Conservation (phyloP, 2,329 filamentous ascomycete species). For the Claviceps sorghi region DNA sequence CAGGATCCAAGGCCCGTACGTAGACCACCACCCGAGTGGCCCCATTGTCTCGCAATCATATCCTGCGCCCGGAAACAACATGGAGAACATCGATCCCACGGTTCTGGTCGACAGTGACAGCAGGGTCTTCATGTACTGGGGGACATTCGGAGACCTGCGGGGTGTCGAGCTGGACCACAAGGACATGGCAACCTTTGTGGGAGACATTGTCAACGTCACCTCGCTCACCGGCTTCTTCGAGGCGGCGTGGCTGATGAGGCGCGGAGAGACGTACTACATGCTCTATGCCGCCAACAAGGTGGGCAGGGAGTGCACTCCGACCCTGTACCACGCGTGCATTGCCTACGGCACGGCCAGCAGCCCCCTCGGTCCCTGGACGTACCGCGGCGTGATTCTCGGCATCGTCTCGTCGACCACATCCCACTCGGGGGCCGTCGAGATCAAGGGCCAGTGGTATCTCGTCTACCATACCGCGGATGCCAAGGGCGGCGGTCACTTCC, state of each 20-base stretch:
- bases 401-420: conserved; percentile 1
- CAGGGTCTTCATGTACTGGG: neutral
- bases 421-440: neutral
- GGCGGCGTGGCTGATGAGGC: neutral
- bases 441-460: neutral
- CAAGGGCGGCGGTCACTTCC: neutral
- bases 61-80: neutral
- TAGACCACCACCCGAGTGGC: neutral
- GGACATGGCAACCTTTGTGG: neutral
- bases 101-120: neutral
- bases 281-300: neutral
- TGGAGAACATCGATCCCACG: conserved; percentile 1
- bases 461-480: conserved; percentile 1
- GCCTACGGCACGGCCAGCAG: neutral
- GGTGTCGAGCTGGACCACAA: neutral
- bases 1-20: neutral
- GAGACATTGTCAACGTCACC: neutral
- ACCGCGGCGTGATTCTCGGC: neutral
- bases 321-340: neutral
- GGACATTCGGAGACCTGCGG: neutral
- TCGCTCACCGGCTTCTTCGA: neutral
- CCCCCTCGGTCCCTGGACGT: neutral
- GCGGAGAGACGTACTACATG: neutral
- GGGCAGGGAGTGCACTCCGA: neutral
- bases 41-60: neutral